These are phyloP conservation scores for Fraxinus anomala DNA, from an alignment of 257 asterid species.

Conservation along the genomic window DNA sequence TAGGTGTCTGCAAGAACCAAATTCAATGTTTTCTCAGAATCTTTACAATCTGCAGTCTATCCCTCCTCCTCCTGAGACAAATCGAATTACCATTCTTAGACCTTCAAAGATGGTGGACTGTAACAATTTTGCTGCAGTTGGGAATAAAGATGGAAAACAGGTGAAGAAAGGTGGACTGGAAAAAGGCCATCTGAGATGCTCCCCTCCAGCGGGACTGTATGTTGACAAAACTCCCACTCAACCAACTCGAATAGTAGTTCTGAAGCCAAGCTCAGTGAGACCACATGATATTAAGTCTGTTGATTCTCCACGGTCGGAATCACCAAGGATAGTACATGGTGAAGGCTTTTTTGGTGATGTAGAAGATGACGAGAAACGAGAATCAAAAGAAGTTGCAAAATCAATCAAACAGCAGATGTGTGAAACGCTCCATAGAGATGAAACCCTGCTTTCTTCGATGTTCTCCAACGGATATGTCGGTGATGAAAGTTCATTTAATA, in stretches of 20 bases:
- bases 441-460: slow-evolving; percentile 66
- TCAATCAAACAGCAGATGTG: slow-evolving; percentile 72
- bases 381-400: slow-evolving; percentile 81
- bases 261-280: slow-evolving; percentile 74
- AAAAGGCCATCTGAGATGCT: slow-evolving; percentile 35
- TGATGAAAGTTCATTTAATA: slow-evolving; percentile 84
- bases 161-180: slow-evolving; percentile 38
- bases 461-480: slow-evolving; percentile 78
- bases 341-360: slow-evolving; percentile 49
- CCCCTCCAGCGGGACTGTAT: slow-evolving; percentile 52
- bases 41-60: slow-evolving; percentile 53
- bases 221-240: slow-evolving; percentile 54
- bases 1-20: slow-evolving; percentile 87
- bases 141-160: slow-evolving; percentile 47
- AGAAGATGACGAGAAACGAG: slow-evolving; percentile 61
- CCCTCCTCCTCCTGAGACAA: slow-evolving; percentile 67
- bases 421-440: slow-evolving; percentile 65
- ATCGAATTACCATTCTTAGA: slow-evolving; percentile 83
- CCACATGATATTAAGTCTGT: slow-evolving; percentile 47
- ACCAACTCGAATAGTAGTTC: slow-evolving; percentile 92
- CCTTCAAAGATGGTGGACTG: slow-evolving; percentile 71
- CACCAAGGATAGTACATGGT: slow-evolving; percentile 45
- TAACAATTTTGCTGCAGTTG: slow-evolving; percentile 43
- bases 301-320: slow-evolving; percentile 51
- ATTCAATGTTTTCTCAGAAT: slow-evolving; percentile 63